Conservation (phyloP, 2,329 filamentous ascomycete species). For the Phyllosticta citrichinensis region DNA sequence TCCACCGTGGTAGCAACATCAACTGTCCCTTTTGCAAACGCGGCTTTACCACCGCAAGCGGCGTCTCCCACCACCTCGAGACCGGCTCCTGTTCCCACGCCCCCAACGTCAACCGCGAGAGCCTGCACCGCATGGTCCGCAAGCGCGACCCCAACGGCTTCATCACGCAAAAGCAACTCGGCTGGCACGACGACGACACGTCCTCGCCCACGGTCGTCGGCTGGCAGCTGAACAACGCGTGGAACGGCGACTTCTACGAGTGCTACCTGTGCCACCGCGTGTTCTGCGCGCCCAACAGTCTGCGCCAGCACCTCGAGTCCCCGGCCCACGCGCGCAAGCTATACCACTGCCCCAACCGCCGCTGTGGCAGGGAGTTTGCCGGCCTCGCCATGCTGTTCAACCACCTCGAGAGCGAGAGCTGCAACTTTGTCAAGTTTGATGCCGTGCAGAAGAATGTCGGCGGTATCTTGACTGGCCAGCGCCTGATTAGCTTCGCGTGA, state of each 20-base stretch:
- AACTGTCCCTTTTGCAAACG: conserved; percentile 47
- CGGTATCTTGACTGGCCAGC: neutral
- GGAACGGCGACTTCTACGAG: conserved; percentile 38
- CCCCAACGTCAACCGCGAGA: conserved; percentile 36
- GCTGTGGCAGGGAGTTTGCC: conserved; percentile 28
- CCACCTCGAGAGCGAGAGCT: conserved; percentile 38
- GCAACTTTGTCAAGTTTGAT: conserved; percentile 31
- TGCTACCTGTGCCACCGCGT: conserved; percentile 45
- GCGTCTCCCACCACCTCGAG: conserved; percentile 49
- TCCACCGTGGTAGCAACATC: conserved; percentile 38
- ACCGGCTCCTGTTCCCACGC: conserved; percentile 41
- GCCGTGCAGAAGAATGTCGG: conserved; percentile 26
- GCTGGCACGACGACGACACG: conserved; percentile 29
- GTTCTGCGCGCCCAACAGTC: conserved; percentile 27
- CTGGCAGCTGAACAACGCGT: conserved; percentile 31
- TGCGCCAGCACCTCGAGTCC: conserved; percentile 48
- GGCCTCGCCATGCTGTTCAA: conserved; percentile 34
- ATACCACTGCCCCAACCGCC: conserved; percentile 37
- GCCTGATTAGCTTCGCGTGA: neutral
- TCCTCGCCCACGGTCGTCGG: conserved; percentile 17
- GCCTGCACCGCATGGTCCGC: conserved; percentile 38
- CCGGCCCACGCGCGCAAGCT: conserved; percentile 39
- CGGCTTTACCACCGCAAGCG: conserved; percentile 41
- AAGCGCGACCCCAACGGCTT: conserved; percentile 37
- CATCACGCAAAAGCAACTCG: conserved; percentile 45